phyloP scores from a whole-genome alignment of 371 early-diverging fungal genomes.

The Mucor indicus region DNA sequence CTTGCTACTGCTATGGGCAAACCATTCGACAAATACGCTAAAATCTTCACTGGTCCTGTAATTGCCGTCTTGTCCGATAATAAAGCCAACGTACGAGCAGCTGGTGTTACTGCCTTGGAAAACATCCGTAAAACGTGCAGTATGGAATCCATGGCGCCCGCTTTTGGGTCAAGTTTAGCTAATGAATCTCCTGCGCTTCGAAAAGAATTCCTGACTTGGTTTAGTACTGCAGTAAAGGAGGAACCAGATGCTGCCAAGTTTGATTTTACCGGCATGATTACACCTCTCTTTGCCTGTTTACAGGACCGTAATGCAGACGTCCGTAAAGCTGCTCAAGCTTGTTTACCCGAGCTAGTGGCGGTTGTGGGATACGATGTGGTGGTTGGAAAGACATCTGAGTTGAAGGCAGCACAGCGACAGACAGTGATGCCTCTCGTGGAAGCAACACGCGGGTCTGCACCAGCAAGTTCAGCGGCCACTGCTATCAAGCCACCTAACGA shows the following conservation, averaged over 20 bases:
- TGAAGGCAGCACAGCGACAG: slow-evolving; percentile 67
- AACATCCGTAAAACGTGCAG: slow-evolving; percentile 64
- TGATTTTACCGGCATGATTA: slow-evolving; percentile 65
- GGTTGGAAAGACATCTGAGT: slow-evolving; percentile 56
- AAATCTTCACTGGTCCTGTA: slow-evolving; percentile 59
- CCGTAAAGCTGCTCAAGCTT: slow-evolving; percentile 76
- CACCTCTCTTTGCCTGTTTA: slow-evolving; percentile 73
- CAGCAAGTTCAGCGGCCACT: slow-evolving; percentile 1
- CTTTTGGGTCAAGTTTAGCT: slow-evolving; percentile 64
- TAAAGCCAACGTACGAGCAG: slow-evolving; percentile 81
- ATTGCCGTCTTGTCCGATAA: slow-evolving; percentile 79
- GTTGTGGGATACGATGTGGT: slow-evolving; percentile 64
- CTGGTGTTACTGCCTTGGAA: slow-evolving; percentile 73
- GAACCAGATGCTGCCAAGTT: slow-evolving; percentile 29
- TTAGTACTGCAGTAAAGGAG: slow-evolving; percentile 51
- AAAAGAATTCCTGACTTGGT: slow-evolving; percentile 85
- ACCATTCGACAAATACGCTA: slow-evolving; percentile 75
- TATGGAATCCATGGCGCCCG: slow-evolving; percentile 65
- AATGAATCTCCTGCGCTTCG: slow-evolving; percentile 78
- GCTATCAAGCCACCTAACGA: slow-evolving; percentile 12
- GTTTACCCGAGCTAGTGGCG: slow-evolving; percentile 60
- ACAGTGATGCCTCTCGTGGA: slow-evolving; percentile 70
- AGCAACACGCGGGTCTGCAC: slow-evolving; percentile 52
- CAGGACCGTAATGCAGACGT: slow-evolving; percentile 90
- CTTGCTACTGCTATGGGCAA: slow-evolving; percentile 83